These are phyloP conservation scores for Phytophthora megakarya DNA, from an alignment of 352 stramenopile species.

Conservation along the genomic window DNA sequence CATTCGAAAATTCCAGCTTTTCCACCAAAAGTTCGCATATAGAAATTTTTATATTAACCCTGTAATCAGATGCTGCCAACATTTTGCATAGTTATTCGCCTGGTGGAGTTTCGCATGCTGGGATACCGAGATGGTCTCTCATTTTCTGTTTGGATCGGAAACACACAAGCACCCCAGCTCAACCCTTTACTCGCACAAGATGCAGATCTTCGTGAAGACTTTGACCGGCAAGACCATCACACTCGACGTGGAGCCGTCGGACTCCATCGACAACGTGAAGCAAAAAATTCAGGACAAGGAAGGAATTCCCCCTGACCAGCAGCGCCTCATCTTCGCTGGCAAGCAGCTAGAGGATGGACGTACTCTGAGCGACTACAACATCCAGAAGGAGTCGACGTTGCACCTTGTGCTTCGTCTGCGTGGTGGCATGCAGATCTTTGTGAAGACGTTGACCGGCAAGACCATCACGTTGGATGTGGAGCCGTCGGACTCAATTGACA, in stretches of 20 bases:
- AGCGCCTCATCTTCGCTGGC: conserved; percentile 96
- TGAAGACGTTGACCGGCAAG: conserved; percentile 1
- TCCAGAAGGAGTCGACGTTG: conserved; percentile 37
- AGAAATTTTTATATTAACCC: not conserved
- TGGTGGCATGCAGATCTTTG: conserved; percentile 3
- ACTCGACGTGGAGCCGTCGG: conserved; percentile 13
- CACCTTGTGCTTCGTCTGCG: conserved; percentile 31
- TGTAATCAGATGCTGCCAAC: not conserved
- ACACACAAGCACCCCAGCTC: conserved; percentile 22
- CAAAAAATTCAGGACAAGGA: conserved; percentile 55
- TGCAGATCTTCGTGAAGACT: conserved; percentile 34
- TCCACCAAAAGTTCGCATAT: not conserved
- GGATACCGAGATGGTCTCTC: not conserved
- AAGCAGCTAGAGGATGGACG: conserved; percentile 96
- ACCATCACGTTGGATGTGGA: not conserved
- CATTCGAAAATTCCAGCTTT: not conserved
- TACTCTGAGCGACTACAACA: conserved; percentile 75
- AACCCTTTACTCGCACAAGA: not conserved
- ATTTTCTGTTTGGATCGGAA: conserved; percentile 29
- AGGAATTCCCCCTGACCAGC: conserved; percentile 94
- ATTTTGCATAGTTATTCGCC: not conserved
- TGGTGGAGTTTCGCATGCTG: not conserved
- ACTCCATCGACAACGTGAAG: conserved; percentile 48
- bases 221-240: conserved; percentile 58
- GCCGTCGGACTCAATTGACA: not conserved